These are phyloP conservation scores for Xerophyta viscosa DNA, from an alignment of 106 monocot genomes.

Conservation along the genomic window DNA sequence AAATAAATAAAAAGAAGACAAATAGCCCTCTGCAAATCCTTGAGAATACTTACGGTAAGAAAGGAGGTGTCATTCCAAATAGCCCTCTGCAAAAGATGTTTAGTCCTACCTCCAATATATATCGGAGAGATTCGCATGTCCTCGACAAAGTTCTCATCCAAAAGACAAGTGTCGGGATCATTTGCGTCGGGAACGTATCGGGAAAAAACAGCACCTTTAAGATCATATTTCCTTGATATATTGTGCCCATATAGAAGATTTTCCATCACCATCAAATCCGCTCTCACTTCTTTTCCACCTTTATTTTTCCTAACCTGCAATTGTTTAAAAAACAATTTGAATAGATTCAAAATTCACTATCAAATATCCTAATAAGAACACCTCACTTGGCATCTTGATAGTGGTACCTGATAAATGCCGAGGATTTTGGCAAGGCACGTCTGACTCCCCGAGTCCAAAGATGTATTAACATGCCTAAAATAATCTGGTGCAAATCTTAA, in stretches of 20 bases:
- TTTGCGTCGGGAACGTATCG: neutral
- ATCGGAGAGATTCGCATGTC: neutral
- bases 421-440: constrained; percentile 94
- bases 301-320: constrained; percentile 8
- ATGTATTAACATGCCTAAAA: constrained; percentile 58
- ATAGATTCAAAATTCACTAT: too few species aligned
- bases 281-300: constrained; percentile 69
- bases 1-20: neutral
- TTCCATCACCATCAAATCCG: constrained; percentile 90
- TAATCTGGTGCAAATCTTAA: constrained; percentile 84
- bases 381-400: too few species aligned
- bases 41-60: neutral
- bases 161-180: neutral
- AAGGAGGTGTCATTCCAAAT: constrained; percentile 1
- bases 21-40: neutral
- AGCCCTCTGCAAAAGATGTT: neutral
- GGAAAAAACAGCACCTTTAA: constrained; percentile 36
- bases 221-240: constrained; percentile 79
- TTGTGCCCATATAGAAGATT: constrained; percentile 66
- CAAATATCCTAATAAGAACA: too few species aligned
- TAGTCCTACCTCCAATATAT: constrained; percentile 1
- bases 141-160: neutral
- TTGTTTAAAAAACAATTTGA: too few species aligned
- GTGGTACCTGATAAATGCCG: constrained; percentile 95
- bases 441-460: constrained; percentile 69